Conservation (phyloP, 1,284 basidiomycete species). For the Megacollybia platyphylla region DNA sequence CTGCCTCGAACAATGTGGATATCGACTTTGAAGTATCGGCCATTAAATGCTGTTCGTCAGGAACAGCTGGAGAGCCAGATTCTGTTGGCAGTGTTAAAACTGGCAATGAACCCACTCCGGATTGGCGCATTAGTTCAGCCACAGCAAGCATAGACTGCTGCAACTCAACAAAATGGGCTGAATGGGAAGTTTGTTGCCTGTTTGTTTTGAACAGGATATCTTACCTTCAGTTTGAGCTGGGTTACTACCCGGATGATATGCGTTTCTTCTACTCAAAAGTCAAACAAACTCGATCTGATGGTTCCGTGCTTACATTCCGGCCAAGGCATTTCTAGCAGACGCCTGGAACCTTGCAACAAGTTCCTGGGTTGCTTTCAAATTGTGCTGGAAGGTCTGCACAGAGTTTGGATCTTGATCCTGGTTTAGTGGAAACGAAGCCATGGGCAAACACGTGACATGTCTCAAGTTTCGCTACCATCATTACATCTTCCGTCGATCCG, state of each 20-base stretch:
- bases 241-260: conserved; percentile 25
- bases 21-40: conserved; percentile 22
- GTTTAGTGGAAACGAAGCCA: neutral
- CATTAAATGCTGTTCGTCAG: conserved; percentile 16
- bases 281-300: neutral
- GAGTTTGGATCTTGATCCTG: conserved; percentile 22
- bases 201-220: no score
- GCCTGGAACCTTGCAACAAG: conserved; percentile 23
- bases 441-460: no score
- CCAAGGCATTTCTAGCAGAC: conserved; percentile 22
- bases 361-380: conserved; percentile 24
- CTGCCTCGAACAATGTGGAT: conserved; percentile 23
- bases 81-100: conserved; percentile 11
- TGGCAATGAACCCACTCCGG: conserved; percentile 32
- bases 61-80: conserved; percentile 6
- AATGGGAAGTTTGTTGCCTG: neutral
- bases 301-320: conserved; percentile 23
- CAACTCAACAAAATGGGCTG: conserved; percentile 16
- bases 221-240: conserved; percentile 24
- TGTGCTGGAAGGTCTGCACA: conserved; percentile 32
- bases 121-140: conserved; percentile 22
- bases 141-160: conserved; percentile 21
- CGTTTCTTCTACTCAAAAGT: conserved; percentile 21
- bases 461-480: no score
- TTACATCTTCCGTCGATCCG: no score